Percentiles rank a stretch among this genome's conserved stretches.
These are phyloP conservation scores for Camellia granthamiana DNA, from an alignment of 148 eudicot genomes.

Conservation along the genomic window DNA sequence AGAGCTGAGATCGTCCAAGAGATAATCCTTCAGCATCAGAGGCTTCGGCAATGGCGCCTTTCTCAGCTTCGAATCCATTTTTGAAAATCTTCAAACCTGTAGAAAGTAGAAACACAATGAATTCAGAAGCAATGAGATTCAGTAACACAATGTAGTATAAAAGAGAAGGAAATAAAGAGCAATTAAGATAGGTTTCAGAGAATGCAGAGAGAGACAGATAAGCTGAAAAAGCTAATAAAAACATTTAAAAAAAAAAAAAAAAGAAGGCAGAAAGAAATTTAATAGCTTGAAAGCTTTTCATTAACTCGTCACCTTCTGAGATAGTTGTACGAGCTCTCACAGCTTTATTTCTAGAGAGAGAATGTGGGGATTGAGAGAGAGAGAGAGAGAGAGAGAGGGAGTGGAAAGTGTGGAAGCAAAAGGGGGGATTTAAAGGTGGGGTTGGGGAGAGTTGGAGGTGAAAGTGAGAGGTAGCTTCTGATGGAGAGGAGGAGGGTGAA, in stretches of 20 bases:
- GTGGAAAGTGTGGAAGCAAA: neutral
- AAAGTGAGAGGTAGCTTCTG: slow-evolving; percentile 51
- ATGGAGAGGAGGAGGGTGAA: slow-evolving; percentile 56
- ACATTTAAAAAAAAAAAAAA: neutral
- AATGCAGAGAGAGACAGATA: neutral
- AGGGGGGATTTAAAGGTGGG: neutral
- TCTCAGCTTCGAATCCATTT: slow-evolving; percentile 22
- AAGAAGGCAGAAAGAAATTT: slow-evolving; percentile 2
- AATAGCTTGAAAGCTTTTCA: neutral
- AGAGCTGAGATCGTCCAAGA: slow-evolving; percentile 68
- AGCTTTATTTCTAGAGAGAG: too few relatives aligned
- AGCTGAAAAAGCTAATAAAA: neutral
- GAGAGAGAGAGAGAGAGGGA: slow-evolving; percentile 13
- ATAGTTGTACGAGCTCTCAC: neutral
- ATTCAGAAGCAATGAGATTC: neutral
- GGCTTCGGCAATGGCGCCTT: slow-evolving; percentile 33
- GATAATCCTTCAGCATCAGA: slow-evolving; percentile 54
- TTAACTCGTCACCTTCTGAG: slow-evolving; percentile 9
- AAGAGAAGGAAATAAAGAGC: neutral
- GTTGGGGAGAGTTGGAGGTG: neutral
- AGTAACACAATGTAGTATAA: neutral
- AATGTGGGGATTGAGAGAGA: neutral
- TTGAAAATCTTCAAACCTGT: neutral
- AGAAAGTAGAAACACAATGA: neutral
- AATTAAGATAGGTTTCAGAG: neutral